These are phyloP conservation scores for Cyberlindnera petersonii DNA, from an alignment of 805 yeast genomes.

Conservation along the genomic window DNA sequence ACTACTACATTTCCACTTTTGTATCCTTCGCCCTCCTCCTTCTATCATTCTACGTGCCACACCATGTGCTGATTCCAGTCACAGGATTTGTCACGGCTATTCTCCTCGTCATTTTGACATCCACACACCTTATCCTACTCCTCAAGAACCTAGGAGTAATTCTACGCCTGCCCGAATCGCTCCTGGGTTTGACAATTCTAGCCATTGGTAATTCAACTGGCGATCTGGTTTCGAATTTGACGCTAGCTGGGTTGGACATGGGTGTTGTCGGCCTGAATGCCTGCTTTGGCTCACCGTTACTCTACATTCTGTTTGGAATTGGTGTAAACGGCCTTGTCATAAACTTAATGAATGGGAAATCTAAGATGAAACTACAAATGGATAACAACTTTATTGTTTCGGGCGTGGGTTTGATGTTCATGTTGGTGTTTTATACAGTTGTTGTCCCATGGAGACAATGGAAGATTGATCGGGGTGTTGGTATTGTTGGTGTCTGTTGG, in stretches of 20 bases:
- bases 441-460: slow-evolving; percentile 24
- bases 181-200: slow-evolving; percentile 82
- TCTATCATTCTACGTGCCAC: not conserved
- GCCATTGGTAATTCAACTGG: slow-evolving; percentile 94
- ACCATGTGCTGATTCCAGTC: slow-evolving; percentile 28
- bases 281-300: slow-evolving; percentile 88
- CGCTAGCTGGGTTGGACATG: slow-evolving; percentile 76
- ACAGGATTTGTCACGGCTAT: slow-evolving; percentile 67
- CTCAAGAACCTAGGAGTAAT: slow-evolving; percentile 59
- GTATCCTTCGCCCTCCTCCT: not conserved
- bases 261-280: slow-evolving; percentile 93
- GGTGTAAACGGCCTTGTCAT: slow-evolving; percentile 68
- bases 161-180: slow-evolving; percentile 64
- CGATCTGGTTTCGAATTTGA: slow-evolving; percentile 77
- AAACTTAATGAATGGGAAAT: slow-evolving; percentile 16
- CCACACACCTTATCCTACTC: slow-evolving; percentile 64
- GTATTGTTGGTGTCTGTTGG: slow-evolving; percentile 23
- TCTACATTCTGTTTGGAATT: slow-evolving; percentile 73
- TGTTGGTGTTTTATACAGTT: slow-evolving; percentile 22
- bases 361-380: slow-evolving; percentile 14
- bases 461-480: slow-evolving; percentile 25
- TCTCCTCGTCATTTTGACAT: slow-evolving; percentile 63
- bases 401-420: slow-evolving; percentile 21
- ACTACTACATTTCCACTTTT: not conserved
- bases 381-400: slow-evolving; percentile 25